phyloP scores from a whole-genome alignment of 306 rosid species.

The Quercus aquifolioides region DNA sequence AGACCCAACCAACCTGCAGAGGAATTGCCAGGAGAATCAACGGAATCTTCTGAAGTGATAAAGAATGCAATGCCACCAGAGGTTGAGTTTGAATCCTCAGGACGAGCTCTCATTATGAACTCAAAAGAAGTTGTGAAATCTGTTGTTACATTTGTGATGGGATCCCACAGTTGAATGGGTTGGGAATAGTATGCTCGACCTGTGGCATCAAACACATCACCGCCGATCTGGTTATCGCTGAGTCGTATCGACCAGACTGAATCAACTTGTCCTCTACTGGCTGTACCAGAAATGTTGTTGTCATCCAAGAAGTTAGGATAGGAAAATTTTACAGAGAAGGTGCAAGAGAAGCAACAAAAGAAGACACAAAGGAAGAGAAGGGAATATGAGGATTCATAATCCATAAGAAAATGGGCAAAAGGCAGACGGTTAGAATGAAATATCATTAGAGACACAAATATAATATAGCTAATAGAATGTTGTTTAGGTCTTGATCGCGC shows the following conservation, averaged over 20 bases:
- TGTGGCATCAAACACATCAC: not conserved
- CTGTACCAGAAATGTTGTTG: not conserved
- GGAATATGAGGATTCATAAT: not conserved
- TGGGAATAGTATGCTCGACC: not conserved
- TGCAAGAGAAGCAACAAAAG: not conserved
- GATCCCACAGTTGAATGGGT: not conserved
- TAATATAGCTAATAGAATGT: no score
- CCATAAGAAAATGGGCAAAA: not conserved
- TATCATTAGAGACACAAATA: no score
- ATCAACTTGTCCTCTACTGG: not conserved
- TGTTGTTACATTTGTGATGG: not conserved
- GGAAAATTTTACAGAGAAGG: not conserved
- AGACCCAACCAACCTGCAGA: conserved; percentile 1
- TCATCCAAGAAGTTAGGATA: not conserved
- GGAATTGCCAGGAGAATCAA: not conserved
- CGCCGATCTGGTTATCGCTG: not conserved
- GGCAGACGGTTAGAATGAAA: not conserved
- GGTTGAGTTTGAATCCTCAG: not conserved
- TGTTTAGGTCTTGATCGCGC: no score
- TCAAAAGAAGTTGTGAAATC: not conserved
- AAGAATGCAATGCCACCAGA: conserved; percentile 15
- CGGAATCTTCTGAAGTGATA: not conserved
- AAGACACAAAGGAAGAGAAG: not conserved
- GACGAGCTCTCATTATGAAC: not conserved
- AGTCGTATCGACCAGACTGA: not conserved